phyloP scores from a whole-genome alignment of 2,329 filamentous ascomycete species.

The Fusarium pseudoanthophilum region DNA sequence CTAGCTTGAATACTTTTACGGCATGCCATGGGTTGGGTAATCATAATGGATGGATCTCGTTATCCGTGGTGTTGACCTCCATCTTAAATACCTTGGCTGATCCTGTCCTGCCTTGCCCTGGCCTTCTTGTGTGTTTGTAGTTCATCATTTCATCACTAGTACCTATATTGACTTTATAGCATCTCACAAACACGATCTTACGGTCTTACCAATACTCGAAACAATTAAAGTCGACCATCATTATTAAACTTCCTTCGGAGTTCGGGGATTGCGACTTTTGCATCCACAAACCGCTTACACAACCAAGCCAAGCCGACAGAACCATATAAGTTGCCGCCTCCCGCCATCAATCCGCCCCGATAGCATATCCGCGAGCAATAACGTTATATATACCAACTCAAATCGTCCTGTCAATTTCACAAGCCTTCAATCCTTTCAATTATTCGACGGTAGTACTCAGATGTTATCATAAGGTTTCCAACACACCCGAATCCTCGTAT shows the following conservation, averaged over 20 bases:
- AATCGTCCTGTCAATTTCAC: neutral
- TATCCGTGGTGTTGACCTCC: constrained; percentile 21
- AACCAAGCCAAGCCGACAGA: constrained; percentile 24
- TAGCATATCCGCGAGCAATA: neutral
- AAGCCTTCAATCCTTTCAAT: neutral
- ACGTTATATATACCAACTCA: constrained; percentile 1
- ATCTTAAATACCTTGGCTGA: constrained; percentile 36
- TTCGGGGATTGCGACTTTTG: constrained; percentile 33
- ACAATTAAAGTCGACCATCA: neutral
- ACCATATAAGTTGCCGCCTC: constrained; percentile 26
- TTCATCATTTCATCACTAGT: neutral
- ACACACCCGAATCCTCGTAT: neutral
- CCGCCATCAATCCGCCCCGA: constrained; percentile 8
- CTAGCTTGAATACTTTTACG: constrained; percentile 13
- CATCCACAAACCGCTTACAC: constrained; percentile 35
- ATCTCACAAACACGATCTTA: neutral
- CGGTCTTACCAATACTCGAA: neutral
- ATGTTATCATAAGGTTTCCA: constrained; percentile 28
- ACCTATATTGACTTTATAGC: neutral
- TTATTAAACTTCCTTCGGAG: constrained; percentile 23
- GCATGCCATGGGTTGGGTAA: constrained; percentile 1
- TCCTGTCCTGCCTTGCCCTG: constrained; percentile 6
- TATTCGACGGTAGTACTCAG: neutral
- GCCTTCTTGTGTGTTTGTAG: neutral
- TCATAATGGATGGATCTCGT: constrained; percentile 23